Evolutionary conservation across 2,329 filamentous ascomycete genomes (phyloP).

Genomic region (Xylariaceae sp.): DNA sequence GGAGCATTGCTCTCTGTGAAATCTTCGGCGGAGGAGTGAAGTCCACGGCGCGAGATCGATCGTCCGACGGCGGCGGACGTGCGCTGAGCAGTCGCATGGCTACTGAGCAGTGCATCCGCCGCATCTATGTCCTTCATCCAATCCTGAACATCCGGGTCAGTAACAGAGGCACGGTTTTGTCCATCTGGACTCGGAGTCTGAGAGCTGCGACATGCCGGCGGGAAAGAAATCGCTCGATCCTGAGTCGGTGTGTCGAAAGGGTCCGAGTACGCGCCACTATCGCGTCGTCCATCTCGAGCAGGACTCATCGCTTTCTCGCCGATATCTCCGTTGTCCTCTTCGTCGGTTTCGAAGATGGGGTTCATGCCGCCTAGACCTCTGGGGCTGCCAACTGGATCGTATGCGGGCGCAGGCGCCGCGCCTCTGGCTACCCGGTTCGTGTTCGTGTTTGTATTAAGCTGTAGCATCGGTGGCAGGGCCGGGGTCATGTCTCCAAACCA

Average conservation of each 20-base stretch:
- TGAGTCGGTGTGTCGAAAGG: conserved; percentile 46
- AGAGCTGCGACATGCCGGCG: conserved; percentile 33
- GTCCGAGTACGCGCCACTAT: conserved; percentile 36
- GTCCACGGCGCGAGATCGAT: conserved; percentile 16
- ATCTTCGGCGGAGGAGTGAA: conserved; percentile 34
- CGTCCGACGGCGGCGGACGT: conserved; percentile 19
- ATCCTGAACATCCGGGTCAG: conserved; percentile 51
- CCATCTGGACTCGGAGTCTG: conserved; percentile 40
- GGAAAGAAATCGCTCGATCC: conserved; percentile 25
- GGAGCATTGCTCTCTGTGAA: conserved; percentile 51
- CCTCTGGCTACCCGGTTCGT: conserved; percentile 32
- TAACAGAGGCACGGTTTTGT: conserved; percentile 25
- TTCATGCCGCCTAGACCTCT: conserved; percentile 43
- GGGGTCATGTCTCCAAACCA: conserved; percentile 24
- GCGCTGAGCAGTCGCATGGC: conserved; percentile 37
- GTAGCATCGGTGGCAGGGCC: conserved; percentile 12
- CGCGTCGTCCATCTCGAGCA: conserved; percentile 17
- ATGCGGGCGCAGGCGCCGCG: conserved; percentile 27
- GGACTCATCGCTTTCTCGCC: conserved; percentile 28
- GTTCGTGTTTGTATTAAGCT: conserved; percentile 28
- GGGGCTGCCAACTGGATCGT: conserved; percentile 28
- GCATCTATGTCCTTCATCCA: conserved; percentile 55
- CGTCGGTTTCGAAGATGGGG: conserved; percentile 55
- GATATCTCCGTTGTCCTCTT: conserved; percentile 41
- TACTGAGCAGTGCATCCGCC: conserved; percentile 46